Conservation (phyloP, 164 flowering plant species). For the Hamamelis virginiana region DNA sequence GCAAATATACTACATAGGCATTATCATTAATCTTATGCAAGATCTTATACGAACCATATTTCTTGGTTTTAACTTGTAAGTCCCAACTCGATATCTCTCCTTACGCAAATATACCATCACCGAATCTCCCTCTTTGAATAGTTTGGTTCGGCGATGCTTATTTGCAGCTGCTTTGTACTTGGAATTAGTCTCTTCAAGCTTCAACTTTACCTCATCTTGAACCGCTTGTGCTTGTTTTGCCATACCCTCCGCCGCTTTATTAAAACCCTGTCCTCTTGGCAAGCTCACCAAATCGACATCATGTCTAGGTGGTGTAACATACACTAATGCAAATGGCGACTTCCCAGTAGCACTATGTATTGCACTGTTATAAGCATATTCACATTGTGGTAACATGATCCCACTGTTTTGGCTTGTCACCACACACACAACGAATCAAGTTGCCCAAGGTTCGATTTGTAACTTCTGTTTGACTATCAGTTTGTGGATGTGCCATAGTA, state of each 20-base stretch:
- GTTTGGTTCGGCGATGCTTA: neutral
- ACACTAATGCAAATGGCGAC: neutral
- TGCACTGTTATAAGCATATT: too few species aligned
- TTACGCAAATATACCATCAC: constrained; percentile 25
- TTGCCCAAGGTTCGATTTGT: too few species aligned
- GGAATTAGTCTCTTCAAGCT: neutral
- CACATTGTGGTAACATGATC: neutral
- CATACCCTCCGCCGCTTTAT: neutral
- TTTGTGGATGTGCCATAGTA: constrained; percentile 3
- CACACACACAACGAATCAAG: too few species aligned
- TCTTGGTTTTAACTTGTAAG: too few species aligned
- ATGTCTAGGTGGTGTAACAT: too few species aligned
- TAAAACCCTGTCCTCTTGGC: neutral
- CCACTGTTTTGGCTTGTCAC: too few species aligned
- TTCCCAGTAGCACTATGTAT: neutral
- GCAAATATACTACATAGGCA: too few species aligned
- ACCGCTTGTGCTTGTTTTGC: neutral
- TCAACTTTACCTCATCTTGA: constrained; percentile 1
- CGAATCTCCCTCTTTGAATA: constrained; percentile 14
- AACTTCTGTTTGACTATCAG: too few species aligned
- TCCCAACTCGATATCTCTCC: constrained; percentile 12
- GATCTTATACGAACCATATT: too few species aligned
- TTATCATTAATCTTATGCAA: too few species aligned
- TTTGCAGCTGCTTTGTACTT: constrained; percentile 6
- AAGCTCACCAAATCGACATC: constrained; percentile 1